Percentiles rank a stretch among this genome's conserved stretches.
These are phyloP conservation scores for Clonostachys rhizophaga DNA, from an alignment of 2,329 filamentous ascomycete genomes.

Conservation along the genomic window DNA sequence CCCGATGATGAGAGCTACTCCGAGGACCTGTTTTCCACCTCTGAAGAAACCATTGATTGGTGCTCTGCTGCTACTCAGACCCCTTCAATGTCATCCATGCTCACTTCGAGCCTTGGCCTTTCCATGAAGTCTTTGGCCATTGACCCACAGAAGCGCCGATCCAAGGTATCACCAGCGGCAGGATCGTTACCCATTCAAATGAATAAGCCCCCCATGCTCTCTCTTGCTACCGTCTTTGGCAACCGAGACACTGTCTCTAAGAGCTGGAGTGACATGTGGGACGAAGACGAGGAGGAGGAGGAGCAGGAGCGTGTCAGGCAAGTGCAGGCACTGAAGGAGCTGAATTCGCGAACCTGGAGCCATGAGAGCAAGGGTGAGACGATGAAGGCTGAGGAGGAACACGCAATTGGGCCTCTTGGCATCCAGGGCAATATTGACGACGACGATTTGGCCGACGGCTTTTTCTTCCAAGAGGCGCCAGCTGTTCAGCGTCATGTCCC, in stretches of 20 bases:
- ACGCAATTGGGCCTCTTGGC: constrained; percentile 7
- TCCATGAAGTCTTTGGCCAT: constrained; percentile 74
- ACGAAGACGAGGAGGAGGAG: constrained; percentile 80
- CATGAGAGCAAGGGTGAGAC: constrained; percentile 56
- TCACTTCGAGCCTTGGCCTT: constrained; percentile 75
- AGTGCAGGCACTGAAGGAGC: constrained; percentile 46
- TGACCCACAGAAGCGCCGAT: constrained; percentile 27
- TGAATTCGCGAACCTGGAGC: constrained; percentile 75
- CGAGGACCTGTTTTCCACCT: constrained; percentile 82
- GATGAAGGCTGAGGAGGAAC: constrained; percentile 7
- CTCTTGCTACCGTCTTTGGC: constrained; percentile 77
- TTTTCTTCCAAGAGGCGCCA: constrained; percentile 67
- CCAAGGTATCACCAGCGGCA: constrained; percentile 37
- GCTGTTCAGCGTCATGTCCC: constrained; percentile 25
- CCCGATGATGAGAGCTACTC: constrained; percentile 74
- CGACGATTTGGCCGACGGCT: constrained; percentile 63
- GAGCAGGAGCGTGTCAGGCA: constrained; percentile 61
- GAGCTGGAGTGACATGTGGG: constrained; percentile 99
- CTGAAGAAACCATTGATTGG: constrained; percentile 70
- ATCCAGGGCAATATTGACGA: constrained; percentile 52
- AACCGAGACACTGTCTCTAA: constrained; percentile 82
- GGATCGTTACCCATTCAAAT: constrained; percentile 76
- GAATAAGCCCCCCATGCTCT: constrained; percentile 66
- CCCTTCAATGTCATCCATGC: constrained; percentile 76
- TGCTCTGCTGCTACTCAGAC: constrained; percentile 72